A percentile compares a stretch with the other conserved stretches of the same genome.
Evolutionary conservation across 169 alveolate species (phyloP).

Genomic region (Amoebophrya sp.): DNA sequence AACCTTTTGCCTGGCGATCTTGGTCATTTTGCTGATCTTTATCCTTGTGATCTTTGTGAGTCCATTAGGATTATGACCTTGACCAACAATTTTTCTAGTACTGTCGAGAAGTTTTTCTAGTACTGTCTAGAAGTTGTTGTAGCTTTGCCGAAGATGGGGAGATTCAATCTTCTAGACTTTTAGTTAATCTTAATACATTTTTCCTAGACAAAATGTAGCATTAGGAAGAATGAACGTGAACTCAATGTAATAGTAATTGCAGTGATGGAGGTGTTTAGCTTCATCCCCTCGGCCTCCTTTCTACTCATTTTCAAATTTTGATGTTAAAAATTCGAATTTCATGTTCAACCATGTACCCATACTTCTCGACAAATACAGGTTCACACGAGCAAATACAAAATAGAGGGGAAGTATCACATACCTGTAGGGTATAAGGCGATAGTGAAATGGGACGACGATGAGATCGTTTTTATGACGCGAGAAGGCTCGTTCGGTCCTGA

Average conservation of each 20-base stretch:
- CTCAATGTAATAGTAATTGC: too few species aligned
- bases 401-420: constrained; percentile 50
- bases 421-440: constrained; percentile 51
- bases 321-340: background rate
- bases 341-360: background rate
- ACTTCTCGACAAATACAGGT: background rate
- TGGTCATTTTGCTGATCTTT: too few species aligned
- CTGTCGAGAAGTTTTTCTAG: too few species aligned
- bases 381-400: constrained; percentile 32
- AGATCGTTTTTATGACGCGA: constrained; percentile 48
- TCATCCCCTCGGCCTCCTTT: background rate
- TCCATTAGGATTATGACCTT: too few species aligned
- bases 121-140: too few species aligned
- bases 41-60: too few species aligned
- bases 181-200: too few species aligned
- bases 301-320: background rate
- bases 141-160: too few species aligned
- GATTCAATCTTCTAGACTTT: too few species aligned
- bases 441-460: constrained; percentile 50
- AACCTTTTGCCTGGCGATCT: too few species aligned
- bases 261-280: constrained; percentile 38
- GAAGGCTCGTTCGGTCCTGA: constrained; percentile 51
- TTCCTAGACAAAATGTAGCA: background rate
- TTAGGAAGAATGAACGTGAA: background rate
- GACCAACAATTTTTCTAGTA: too few species aligned